Evolutionary conservation across 352 stramenopile genomes (phyloP).

Genomic region (Elongisporangium undulatum): DNA sequence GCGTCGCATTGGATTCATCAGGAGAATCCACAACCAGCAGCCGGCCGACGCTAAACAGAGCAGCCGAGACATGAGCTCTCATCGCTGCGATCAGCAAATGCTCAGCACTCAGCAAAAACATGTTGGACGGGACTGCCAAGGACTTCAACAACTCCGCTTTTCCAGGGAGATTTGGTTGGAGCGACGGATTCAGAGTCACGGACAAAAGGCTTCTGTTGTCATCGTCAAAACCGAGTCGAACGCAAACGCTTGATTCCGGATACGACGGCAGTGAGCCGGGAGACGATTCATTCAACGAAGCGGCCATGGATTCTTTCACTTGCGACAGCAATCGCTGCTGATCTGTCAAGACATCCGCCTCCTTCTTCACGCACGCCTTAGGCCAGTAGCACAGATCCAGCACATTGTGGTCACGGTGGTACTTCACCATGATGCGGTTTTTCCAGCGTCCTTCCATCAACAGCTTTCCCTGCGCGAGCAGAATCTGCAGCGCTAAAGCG

Average conservation of each 20-base stretch:
- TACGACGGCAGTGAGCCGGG: slow-evolving; percentile 31
- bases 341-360: slow-evolving; percentile 39
- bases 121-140: slow-evolving; percentile 69
- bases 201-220: slow-evolving; percentile 61
- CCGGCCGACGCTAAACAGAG: slow-evolving; percentile 67
- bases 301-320: slow-evolving; percentile 32
- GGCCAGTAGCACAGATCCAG: slow-evolving; percentile 84
- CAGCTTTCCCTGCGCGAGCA: slow-evolving; percentile 68
- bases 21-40: slow-evolving; percentile 68
- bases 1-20: slow-evolving; percentile 39
- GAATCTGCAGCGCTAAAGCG: slow-evolving; percentile 69
- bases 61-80: slow-evolving; percentile 65
- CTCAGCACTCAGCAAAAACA: slow-evolving; percentile 73
- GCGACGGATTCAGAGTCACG: slow-evolving; percentile 51
- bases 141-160: slow-evolving; percentile 48
- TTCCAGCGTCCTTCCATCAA: slow-evolving; percentile 81
- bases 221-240: slow-evolving; percentile 58
- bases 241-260: slow-evolving; percentile 62
- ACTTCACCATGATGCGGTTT: slow-evolving; percentile 72
- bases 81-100: slow-evolving; percentile 73
- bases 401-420: slow-evolving; percentile 72
- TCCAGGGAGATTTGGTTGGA: slow-evolving; percentile 57
- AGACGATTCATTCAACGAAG: neutral
- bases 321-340: slow-evolving; percentile 62
- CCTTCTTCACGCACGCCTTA: slow-evolving; percentile 60